Conservation (phyloP, 2,329 filamentous ascomycete genomes). For the Zymoseptoria tritici region DNA sequence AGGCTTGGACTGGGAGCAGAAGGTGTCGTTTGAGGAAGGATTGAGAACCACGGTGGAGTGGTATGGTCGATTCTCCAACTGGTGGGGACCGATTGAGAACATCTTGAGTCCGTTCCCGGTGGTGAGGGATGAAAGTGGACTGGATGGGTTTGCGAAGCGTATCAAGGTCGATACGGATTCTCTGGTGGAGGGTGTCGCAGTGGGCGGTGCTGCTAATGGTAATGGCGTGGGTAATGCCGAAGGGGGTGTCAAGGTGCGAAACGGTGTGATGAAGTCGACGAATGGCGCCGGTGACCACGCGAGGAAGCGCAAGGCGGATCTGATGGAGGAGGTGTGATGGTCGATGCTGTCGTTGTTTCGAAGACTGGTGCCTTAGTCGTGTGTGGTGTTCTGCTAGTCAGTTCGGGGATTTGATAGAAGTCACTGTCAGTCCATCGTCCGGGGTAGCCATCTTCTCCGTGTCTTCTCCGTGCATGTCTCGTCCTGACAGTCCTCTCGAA, state of each 20-base stretch:
- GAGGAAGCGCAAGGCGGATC: conserved; percentile 21
- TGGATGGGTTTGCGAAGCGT: conserved; percentile 1
- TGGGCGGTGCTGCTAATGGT: background rate
- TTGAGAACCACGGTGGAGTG: conserved; percentile 59
- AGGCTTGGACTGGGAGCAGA: conserved; percentile 62
- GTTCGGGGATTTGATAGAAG: background rate
- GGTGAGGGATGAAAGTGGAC: conserved; percentile 9
- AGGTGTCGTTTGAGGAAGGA: conserved; percentile 57
- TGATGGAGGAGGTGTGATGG: conserved; percentile 12
- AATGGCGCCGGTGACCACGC: background rate
- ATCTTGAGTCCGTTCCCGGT: conserved; percentile 58
- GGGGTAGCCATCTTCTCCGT: background rate
- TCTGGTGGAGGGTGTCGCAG: background rate
- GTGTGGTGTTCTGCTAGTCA: background rate
- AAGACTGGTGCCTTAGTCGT: background rate
- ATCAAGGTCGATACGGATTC: background rate
- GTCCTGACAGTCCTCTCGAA: too few species aligned
- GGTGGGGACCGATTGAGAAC: conserved; percentile 66
- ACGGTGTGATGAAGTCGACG: background rate
- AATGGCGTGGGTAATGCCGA: background rate
- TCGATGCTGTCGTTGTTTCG: background rate
- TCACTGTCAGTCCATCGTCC: background rate
- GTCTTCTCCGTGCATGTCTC: background rate
- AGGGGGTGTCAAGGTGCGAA: background rate
- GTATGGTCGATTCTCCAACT: conserved; percentile 60